Base-by-base conservation (phyloP, 2,329 filamentous ascomycete genomes). In the Blastomyces silverae region DNA sequence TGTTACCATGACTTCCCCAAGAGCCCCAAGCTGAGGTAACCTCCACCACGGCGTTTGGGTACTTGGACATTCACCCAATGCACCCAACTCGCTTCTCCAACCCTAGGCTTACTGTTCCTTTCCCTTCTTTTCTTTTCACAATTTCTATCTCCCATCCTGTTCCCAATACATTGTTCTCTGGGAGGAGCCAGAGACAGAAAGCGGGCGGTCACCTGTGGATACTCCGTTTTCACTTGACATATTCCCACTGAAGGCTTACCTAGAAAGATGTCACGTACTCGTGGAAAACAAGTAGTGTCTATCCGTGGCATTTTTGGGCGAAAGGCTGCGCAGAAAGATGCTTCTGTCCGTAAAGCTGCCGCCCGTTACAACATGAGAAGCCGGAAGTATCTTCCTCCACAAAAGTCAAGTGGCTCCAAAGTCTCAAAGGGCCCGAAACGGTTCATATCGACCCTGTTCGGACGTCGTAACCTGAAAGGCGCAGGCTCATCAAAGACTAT, bases 251-350 rank as follows among this genome's bases (percentile, higher is more conserved):
- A 48, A 39, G 15, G n/a, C 13, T 34, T 4, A 34, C n/a, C n/a
- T n/a, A 20, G n/a, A 13, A 20, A 31, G 58, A 60, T 60, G 58
- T 60, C 58, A 3, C 58, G 58, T 20, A 20, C 58, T 42, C 58
- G 7, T 17, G 58, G 39, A 22, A 60, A 48, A 20, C 58, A 25
- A n/a, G 25, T 34, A 46, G 58, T 46, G 6, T 48, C 58, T 20
- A 20, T 34, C 39, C 39, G 58, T 46, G 58, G 42, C 22, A 60
- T 60, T 17, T 60, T 60, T 48, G 58, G 22, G 20, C 42, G 13
- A 60, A 48, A 60, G 25, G 17, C 25, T 48, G 6, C 44, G 17
- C 25, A n/a, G 3, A 60, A 48, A 48, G 15, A 46, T 50, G 15
- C 3, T 13, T 22, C 39, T 31, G 42, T 39, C 25, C 28, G 22